Conservation (phyloP, 768 basidiomycete species). For the Pholiota conissans region DNA sequence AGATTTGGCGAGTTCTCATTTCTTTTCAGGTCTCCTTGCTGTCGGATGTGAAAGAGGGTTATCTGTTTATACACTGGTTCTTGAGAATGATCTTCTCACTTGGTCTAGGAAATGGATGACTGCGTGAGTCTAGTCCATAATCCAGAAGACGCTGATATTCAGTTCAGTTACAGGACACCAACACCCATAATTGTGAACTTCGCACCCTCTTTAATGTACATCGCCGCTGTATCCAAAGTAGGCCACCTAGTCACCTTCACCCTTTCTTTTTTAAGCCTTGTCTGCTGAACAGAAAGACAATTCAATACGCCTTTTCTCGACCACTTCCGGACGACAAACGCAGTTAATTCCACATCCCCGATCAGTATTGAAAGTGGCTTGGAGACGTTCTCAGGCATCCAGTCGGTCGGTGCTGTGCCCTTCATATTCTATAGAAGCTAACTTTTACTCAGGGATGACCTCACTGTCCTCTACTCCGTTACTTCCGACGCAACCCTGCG, state of each 20-base stretch:
- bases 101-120: constrained; percentile 82
- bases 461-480: constrained; percentile 73
- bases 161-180: constrained; percentile 38
- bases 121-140: constrained; percentile 41
- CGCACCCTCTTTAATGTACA: constrained; percentile 76
- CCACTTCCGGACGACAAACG: constrained; percentile 66
- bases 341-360: constrained; percentile 75
- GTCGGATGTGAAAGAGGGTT: constrained; percentile 62
- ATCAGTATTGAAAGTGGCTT: constrained; percentile 65
- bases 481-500: constrained; percentile 82
- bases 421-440: background rate
- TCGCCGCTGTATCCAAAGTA: constrained; percentile 65
- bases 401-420: constrained; percentile 43
- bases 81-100: constrained; percentile 80
- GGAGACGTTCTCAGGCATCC: constrained; percentile 70
- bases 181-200: constrained; percentile 57
- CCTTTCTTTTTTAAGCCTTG: background rate
- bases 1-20: constrained; percentile 19
- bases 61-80: constrained; percentile 73
- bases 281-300: constrained; percentile 47
- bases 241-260: background rate
- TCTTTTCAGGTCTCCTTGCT: constrained; percentile 65
- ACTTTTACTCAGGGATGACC: constrained; percentile 55
- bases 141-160: constrained; percentile 6
- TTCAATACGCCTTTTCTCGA: constrained; percentile 65